Conservation (phyloP, 2,329 filamentous ascomycete species). For the Microdochium trichocladiopsis region DNA sequence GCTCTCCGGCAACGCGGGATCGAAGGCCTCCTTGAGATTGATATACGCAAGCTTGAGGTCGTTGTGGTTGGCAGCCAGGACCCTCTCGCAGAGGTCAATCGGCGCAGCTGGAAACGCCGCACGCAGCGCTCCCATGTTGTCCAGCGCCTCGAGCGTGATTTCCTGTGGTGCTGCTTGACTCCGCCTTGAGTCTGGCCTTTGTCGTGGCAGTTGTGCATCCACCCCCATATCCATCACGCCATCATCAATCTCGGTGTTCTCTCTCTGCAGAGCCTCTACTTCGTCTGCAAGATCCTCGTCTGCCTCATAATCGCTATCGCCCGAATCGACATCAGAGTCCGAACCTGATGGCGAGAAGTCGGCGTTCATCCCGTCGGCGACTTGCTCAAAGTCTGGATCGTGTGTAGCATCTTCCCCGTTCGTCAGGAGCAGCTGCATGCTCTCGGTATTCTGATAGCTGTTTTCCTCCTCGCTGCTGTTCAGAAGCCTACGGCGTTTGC, state of each 20-base stretch:
- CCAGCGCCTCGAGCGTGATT: constrained; percentile 11
- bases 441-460: constrained; percentile 20
- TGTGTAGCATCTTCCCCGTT: constrained; percentile 14
- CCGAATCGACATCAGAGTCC: constrained; percentile 2
- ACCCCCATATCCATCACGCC: constrained; percentile 12
- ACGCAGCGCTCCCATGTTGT: constrained; percentile 28
- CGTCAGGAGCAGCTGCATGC: constrained; percentile 23
- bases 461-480: constrained; percentile 25
- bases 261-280: constrained; percentile 32
- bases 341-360: constrained; percentile 11
- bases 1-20: constrained; percentile 16
- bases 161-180: neutral
- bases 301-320: constrained; percentile 19
- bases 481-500: constrained; percentile 56
- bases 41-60: constrained; percentile 30
- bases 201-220: neutral
- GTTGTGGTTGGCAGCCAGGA: constrained; percentile 23
- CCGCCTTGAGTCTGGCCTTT: neutral
- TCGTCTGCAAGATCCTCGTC: constrained; percentile 31
- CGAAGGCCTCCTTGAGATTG: constrained; percentile 22
- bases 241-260: constrained; percentile 20
- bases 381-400: constrained; percentile 8
- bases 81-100: constrained; percentile 23
- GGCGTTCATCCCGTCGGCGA: constrained; percentile 13
- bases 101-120: constrained; percentile 35